These are phyloP conservation scores for Chlamydomonas schloesseri DNA, from an alignment of 139 green algal genomes.

Conservation along the genomic window DNA sequence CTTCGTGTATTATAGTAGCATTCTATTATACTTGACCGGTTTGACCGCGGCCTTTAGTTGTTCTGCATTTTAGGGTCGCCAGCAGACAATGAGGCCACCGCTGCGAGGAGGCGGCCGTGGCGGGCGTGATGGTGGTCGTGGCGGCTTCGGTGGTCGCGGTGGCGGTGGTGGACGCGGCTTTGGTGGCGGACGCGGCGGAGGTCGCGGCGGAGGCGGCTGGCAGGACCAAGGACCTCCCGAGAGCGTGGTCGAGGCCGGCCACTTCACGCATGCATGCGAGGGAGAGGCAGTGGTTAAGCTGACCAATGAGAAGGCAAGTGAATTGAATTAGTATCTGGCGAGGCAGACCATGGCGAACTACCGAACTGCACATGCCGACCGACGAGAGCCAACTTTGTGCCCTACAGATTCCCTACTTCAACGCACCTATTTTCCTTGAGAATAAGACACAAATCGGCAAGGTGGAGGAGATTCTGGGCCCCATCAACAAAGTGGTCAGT, in stretches of 20 bases:
- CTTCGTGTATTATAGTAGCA: too few relatives aligned
- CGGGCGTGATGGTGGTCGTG: slow-evolving; percentile 15
- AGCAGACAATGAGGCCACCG: slow-evolving; percentile 36
- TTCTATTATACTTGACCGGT: too few relatives aligned
- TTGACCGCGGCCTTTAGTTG: neutral
- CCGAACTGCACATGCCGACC: neutral
- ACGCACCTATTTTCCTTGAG: slow-evolving; percentile 97
- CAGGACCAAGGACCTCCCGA: slow-evolving; percentile 67
- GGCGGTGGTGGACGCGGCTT: slow-evolving; percentile 40
- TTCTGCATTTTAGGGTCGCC: neutral
- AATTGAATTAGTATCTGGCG: neutral
- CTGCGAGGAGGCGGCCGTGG: slow-evolving; percentile 51
- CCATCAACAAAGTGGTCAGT: slow-evolving; percentile 90
- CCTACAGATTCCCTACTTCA: slow-evolving; percentile 97
- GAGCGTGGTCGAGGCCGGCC: slow-evolving; percentile 88
- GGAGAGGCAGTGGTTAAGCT: slow-evolving; percentile 97
- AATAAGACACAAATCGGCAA: slow-evolving; percentile 99
- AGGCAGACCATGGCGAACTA: neutral
- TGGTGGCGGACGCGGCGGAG: slow-evolving; percentile 44
- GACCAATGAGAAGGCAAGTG: slow-evolving; percentile 92
- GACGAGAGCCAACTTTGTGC: too few relatives aligned
- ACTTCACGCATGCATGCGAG: slow-evolving; percentile 96
- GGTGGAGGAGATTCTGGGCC: slow-evolving; percentile 98
- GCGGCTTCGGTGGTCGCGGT: slow-evolving; percentile 43
- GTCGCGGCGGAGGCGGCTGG: slow-evolving; percentile 37